Percentiles rank a stretch among this genome's conserved stretches.
Conservation (phyloP, 768 basidiomycete genomes). For the Chlorophyllum brunneum region DNA sequence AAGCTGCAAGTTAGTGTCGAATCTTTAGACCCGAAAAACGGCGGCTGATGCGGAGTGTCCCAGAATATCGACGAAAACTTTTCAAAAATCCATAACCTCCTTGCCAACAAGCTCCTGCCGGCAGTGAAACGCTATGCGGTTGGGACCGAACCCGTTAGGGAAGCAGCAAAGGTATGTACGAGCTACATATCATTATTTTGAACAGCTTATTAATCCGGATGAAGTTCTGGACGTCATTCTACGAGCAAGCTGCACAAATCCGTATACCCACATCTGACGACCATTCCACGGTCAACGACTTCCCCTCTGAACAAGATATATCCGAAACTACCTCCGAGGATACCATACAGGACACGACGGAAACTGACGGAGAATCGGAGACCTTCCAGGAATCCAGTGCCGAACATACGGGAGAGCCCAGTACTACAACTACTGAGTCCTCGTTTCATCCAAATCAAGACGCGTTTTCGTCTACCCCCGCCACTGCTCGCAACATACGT, state of each 20-base stretch:
- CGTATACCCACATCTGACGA: constrained; percentile 75
- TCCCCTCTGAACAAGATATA: constrained; percentile 37
- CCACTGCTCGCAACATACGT: constrained; percentile 38
- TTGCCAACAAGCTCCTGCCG: constrained; percentile 79
- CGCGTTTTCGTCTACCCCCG: constrained; percentile 78
- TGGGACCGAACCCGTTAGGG: constrained; percentile 81
- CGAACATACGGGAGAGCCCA: constrained; percentile 29
- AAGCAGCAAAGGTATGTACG: constrained; percentile 80
- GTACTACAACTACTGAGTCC: constrained; percentile 53
- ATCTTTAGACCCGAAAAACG: not conserved
- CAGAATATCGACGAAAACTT: constrained; percentile 94
- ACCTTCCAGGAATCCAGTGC: constrained; percentile 18
- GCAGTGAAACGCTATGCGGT: constrained; percentile 88
- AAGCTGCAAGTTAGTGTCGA: constrained; percentile 67
- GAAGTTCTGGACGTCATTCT: constrained; percentile 97
- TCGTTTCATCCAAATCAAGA: constrained; percentile 75
- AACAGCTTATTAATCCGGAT: not conserved
- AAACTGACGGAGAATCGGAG: constrained; percentile 23
- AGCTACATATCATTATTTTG: not conserved
- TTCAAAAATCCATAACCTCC: constrained; percentile 79
- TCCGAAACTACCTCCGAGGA: constrained; percentile 17
- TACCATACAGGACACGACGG: constrained; percentile 12
- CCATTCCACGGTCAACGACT: constrained; percentile 52
- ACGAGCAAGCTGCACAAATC: constrained; percentile 89
- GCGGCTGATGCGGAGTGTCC: not conserved